Evolutionary conservation across 2,329 filamentous ascomycete genomes (phyloP), one percentile per base, ranked within the genome.

Genomic region (Curvularia eragrostidis): DNA sequence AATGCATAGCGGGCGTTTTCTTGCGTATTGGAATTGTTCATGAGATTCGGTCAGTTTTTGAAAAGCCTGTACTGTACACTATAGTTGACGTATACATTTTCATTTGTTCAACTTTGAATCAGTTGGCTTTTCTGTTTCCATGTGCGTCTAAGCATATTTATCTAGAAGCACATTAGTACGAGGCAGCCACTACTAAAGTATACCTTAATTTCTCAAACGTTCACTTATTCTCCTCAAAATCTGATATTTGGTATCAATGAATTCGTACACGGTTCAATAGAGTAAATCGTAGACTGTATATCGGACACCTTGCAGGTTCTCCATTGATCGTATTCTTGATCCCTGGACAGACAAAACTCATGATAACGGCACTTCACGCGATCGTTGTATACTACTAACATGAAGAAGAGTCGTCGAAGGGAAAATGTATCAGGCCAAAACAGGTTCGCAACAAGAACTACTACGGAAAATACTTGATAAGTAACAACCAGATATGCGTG

Each of bases 1-100:
- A 58, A 47, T 58, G 56, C 56, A 58, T 58, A 58, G 56, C 56
- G 52, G 56, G 56, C 56, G 56, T 58, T 57, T 48, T 24, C 46
- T 54, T 42, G 23, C 41, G 32, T 15, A 42, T 54, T n/a, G 32
- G 49, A 19, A 41, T 39, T 26, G 47, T 42, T 42, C 26, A 24
- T 41, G 26, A 21, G 18, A 36, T 38, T 36, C 18, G 36, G 43
- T 10, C 34, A 52, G 24, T 21, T 13, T 44, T 13, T 46, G 43
- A 46, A 46, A 46, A 46, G 43, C 10, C 24, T 52, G 39, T 46
- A 48, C 32, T 48, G 47, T 48, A 48, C 47, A 48, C 13, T 38
- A 48, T 24, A 39, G 18, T 13, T 30, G n/a, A n/a, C n/a, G n/a
- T 32, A 28, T 48, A 21, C 18, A 23, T 39, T 48, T 10, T 15